These are phyloP conservation scores for Saccharomyces hybrid DNA, from an alignment of 1,139 yeast genomes.

Conservation along the genomic window DNA sequence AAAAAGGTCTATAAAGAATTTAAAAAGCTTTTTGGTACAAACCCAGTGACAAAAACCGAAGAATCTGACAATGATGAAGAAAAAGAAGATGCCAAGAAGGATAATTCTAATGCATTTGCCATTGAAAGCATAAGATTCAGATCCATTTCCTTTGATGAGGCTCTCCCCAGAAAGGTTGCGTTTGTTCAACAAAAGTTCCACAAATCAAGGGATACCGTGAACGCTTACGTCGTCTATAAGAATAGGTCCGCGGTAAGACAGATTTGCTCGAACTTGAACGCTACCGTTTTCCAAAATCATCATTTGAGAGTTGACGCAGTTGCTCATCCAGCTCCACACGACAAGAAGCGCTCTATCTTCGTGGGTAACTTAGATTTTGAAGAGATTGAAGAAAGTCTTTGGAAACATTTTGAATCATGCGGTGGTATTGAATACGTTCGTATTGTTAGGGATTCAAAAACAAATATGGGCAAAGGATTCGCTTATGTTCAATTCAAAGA, in stretches of 20 bases:
- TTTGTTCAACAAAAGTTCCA: constrained; percentile 77
- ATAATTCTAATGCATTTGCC: constrained; percentile 32
- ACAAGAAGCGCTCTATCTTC: constrained; percentile 75
- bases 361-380: constrained; percentile 94
- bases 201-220: constrained; percentile 67
- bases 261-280: constrained; percentile 49
- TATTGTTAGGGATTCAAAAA: constrained; percentile 82
- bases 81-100: constrained; percentile 9
- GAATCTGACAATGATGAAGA: constrained; percentile 11
- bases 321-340: constrained; percentile 83
- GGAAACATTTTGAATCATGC: constrained; percentile 68
- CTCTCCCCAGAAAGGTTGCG: constrained; percentile 88
- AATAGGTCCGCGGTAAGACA: constrained; percentile 42
- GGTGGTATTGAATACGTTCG: constrained; percentile 84
- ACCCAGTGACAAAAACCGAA: constrained; percentile 29
- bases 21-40: constrained; percentile 50
- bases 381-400: constrained; percentile 80
- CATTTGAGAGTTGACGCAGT: constrained; percentile 90
- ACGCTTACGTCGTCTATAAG: constrained; percentile 78
- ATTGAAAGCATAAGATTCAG: constrained; percentile 79
- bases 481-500: constrained; percentile 92
- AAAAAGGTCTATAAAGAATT: constrained; percentile 57
- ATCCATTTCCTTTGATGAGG: constrained; percentile 83
- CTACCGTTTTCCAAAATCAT: constrained; percentile 55
- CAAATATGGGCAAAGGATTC: constrained; percentile 95